Evolutionary conservation across 805 yeast species (phyloP).

Genomic region (Candida methanosorbosa): DNA sequence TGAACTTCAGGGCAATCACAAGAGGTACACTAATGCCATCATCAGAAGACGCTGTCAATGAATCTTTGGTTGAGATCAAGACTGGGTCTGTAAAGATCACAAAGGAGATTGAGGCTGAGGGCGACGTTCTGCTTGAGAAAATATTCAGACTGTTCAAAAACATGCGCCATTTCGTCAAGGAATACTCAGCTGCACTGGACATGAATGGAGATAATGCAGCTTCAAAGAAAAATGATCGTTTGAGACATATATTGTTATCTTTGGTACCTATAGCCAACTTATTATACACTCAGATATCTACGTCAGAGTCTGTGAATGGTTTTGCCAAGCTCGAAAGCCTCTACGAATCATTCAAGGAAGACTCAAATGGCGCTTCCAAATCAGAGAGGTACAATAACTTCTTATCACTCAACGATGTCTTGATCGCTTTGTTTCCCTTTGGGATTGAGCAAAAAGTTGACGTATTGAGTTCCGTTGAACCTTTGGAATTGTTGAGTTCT

Average conservation of each 20-base stretch:
- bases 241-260: conserved; percentile 28
- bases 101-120: neutral
- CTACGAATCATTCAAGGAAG: conserved; percentile 3
- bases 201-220: conserved; percentile 9
- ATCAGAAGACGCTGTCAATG: neutral
- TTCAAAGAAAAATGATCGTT: conserved; percentile 8
- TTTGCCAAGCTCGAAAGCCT: conserved; percentile 12
- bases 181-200: conserved; percentile 27
- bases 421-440: conserved; percentile 24
- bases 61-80: neutral
- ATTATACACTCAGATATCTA: conserved; percentile 41
- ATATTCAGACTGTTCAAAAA: conserved; percentile 7
- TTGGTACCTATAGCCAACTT: conserved; percentile 55
- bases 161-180: conserved; percentile 24
- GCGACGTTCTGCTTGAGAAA: conserved; percentile 1
- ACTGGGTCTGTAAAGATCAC: neutral
- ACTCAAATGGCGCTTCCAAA: neutral
- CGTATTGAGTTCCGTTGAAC: conserved; percentile 8
- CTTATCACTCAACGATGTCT: conserved; percentile 14
- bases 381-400: conserved; percentile 2
- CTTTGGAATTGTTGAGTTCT: conserved; percentile 4
- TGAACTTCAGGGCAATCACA: conserved; percentile 41
- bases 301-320: conserved; percentile 23
- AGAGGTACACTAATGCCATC: conserved; percentile 27
- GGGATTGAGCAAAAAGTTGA: conserved; percentile 12